Evolutionary conservation across 2,329 filamentous ascomycete genomes (phyloP).

Genomic region (Clathrospora elynae): DNA sequence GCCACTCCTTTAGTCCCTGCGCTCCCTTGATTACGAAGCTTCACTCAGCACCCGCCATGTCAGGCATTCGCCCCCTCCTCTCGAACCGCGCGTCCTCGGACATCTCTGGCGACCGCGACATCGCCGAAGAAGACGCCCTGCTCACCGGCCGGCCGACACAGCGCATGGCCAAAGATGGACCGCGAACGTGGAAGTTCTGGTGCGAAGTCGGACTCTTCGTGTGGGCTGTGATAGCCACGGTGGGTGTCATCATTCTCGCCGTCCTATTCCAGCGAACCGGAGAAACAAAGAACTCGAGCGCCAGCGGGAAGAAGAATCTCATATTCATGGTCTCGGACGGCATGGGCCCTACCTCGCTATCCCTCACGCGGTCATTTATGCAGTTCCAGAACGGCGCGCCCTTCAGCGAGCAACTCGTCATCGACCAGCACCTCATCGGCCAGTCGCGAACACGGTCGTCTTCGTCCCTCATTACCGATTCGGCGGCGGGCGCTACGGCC

Average conservation of each 20-base stretch:
- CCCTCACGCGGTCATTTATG: slow-evolving; percentile 82
- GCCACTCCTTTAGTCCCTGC: slow-evolving; percentile 16
- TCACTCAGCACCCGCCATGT: slow-evolving; percentile 34
- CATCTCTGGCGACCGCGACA: slow-evolving; percentile 59
- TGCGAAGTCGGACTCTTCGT: slow-evolving; percentile 77
- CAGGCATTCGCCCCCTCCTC: slow-evolving; percentile 59
- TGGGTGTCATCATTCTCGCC: slow-evolving; percentile 76
- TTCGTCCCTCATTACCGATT: slow-evolving; percentile 88
- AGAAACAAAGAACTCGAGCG: slow-evolving; percentile 36
- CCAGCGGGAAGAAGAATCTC: slow-evolving; percentile 79
- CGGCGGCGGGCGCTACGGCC: slow-evolving; percentile 93
- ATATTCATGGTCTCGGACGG: slow-evolving; percentile 99
- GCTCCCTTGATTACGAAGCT: not conserved
- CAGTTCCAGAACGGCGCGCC: slow-evolving; percentile 78
- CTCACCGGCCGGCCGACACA: slow-evolving; percentile 59
- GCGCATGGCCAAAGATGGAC: slow-evolving; percentile 26
- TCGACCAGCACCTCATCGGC: slow-evolving; percentile 90
- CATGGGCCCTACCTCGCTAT: slow-evolving; percentile 93
- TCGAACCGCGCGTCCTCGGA: slow-evolving; percentile 62
- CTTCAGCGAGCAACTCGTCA: slow-evolving; percentile 72
- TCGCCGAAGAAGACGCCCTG: slow-evolving; percentile 67
- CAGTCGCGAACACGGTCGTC: slow-evolving; percentile 84
- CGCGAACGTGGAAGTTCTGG: slow-evolving; percentile 62
- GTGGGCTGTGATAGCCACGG: slow-evolving; percentile 83
- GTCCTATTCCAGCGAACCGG: slow-evolving; percentile 74